phyloP scores from a whole-genome alignment of 768 basidiomycete genomes.

The Sporobolomyces phaffii region DNA sequence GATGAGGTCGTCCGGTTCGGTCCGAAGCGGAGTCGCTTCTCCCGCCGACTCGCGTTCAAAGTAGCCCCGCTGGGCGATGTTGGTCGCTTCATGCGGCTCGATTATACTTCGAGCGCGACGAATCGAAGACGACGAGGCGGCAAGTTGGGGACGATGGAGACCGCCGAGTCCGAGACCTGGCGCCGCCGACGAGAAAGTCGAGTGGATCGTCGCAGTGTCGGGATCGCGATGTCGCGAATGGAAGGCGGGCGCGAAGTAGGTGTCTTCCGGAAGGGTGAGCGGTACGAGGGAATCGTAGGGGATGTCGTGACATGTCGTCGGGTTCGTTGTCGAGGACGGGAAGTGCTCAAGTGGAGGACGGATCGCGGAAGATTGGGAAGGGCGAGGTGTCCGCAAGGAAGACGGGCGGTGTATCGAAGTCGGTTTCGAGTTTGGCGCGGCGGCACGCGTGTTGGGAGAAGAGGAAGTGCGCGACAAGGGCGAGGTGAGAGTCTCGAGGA shows the following conservation, averaged over 20 bases:
- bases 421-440: not conserved
- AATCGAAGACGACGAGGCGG: slow-evolving; percentile 6
- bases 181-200: slow-evolving; percentile 27
- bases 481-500: slow-evolving; percentile 27
- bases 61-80: slow-evolving; percentile 45
- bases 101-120: slow-evolving; percentile 14
- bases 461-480: slow-evolving; percentile 26
- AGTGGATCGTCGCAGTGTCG: slow-evolving; percentile 37
- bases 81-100: slow-evolving; percentile 25
- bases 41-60: slow-evolving; percentile 66
- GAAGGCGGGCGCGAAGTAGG: slow-evolving; percentile 36
- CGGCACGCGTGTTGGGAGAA: slow-evolving; percentile 15
- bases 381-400: slow-evolving; percentile 25
- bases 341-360: slow-evolving; percentile 14
- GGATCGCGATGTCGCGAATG: slow-evolving; percentile 26
- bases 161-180: slow-evolving; percentile 1
- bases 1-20: slow-evolving; percentile 64
- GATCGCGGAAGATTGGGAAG: slow-evolving; percentile 3
- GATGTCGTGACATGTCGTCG: slow-evolving; percentile 33
- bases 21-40: slow-evolving; percentile 59
- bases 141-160: slow-evolving; percentile 13
- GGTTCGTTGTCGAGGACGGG: not conserved
- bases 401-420: slow-evolving; percentile 19
- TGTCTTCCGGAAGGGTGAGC: slow-evolving; percentile 43
- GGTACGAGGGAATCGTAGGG: slow-evolving; percentile 46